Base-by-base conservation (phyloP, 2,329 filamentous ascomycete species). In the Venturia asperata region DNA sequence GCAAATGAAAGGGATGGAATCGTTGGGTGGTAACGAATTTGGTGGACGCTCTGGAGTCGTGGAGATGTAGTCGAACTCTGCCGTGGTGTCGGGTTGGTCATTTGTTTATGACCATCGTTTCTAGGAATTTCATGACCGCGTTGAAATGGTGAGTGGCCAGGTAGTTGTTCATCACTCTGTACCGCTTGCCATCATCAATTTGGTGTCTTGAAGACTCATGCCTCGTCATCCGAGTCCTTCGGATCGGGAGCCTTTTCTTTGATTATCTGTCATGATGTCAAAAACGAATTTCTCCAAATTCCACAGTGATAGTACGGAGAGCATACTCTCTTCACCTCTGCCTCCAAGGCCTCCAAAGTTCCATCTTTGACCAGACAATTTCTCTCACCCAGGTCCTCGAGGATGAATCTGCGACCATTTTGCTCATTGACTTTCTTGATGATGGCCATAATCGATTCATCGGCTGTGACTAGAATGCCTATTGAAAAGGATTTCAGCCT, bases 381-480 rank as follows among this genome's bases (percentile, higher is more conserved):
- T 73, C 89, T 84, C 67, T 92, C 89, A 76, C 92, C 89, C 1
- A 92, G 82, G 68, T 92, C 88, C 71, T 92, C 88, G 68, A 92
- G 89, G 72, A 93, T 89, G 74, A 86, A 90, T 68, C 87, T 85
- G 75, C 92, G 86, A 69, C 83, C 82, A 66, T 77, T 72, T 24
- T 47, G 47, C 66, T 84, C 80, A 76, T 93, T 87, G 70, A 93
- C 89, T 71, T 87, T 89, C 70, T 90, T 81, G 72, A 93, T 88
- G 79, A 92, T 91, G 68, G 90, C 89, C 77, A 92, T 92, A 82
- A 93, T 92, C 56, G 88, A 90, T n/a, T 90, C 87, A 74, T 93
- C 90, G 77, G 88, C 91, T 76, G 91, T 85, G 76, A 93, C 86
- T 68, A 93, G 82, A 37, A 90, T 87, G 68, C 89, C 89, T 82